A percentile compares a stretch with the other conserved stretches of the same genome.
Conservation (phyloP, 805 yeast genomes). For the Candida insectorum region DNA sequence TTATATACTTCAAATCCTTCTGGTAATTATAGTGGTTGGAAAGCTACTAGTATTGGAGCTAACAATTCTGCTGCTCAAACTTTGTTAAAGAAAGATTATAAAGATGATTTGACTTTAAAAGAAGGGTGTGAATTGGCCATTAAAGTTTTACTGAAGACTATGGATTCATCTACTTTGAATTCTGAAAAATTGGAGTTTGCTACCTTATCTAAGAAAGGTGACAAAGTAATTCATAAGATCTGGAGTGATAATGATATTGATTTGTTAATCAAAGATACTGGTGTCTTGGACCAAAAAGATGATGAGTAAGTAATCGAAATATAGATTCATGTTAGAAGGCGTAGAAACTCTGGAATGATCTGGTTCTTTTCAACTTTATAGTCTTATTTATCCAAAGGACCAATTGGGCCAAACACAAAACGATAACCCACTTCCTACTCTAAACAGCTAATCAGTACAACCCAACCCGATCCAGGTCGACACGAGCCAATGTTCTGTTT, state of each 20-base stretch:
- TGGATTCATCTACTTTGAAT: conserved; percentile 81
- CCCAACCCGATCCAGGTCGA: too few relatives aligned
- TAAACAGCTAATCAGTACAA: too few relatives aligned
- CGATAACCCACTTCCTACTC: too few relatives aligned
- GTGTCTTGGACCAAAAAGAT: conserved; percentile 51
- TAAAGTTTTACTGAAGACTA: conserved; percentile 89
- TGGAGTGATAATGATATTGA: conserved; percentile 83
- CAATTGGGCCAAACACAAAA: too few relatives aligned
- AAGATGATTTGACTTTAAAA: conserved; percentile 66
- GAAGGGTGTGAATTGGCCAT: conserved; percentile 87
- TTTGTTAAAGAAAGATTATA: conserved; percentile 89
- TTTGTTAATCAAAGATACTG: conserved; percentile 64
- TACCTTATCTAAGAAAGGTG: conserved; percentile 51
- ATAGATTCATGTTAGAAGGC: too few relatives aligned
- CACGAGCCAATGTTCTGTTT: too few relatives aligned
- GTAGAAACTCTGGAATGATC: too few relatives aligned
- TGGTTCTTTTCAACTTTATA: too few relatives aligned
- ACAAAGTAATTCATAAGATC: conserved; percentile 61
- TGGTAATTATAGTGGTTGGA: conserved; percentile 98
- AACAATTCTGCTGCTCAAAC: conserved; percentile 97
- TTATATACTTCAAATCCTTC: conserved; percentile 94
- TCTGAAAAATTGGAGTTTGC: conserved; percentile 93
- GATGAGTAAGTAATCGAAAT: conserved; percentile 19
- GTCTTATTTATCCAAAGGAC: too few relatives aligned
- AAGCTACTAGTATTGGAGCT: conserved; percentile 95